Conservation (phyloP, 306 rosid genomes). For the Vigna unguiculata region DNA sequence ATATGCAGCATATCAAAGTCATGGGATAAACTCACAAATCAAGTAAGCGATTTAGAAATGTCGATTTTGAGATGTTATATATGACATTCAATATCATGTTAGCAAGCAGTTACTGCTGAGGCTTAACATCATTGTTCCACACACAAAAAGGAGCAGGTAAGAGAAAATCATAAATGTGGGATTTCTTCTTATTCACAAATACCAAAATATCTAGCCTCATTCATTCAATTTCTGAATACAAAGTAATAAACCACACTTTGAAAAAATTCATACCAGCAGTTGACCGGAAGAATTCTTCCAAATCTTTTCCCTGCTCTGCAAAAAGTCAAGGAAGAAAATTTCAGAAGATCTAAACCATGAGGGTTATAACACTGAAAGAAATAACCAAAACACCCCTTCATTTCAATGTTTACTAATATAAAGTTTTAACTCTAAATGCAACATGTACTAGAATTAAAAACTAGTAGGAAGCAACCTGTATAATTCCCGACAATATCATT, state of each 20-base stretch:
- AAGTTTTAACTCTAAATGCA: slow-evolving; percentile 7
- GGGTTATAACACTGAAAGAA: slow-evolving; percentile 16
- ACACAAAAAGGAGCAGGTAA: not conserved
- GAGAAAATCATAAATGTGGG: not conserved
- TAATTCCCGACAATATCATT: not conserved
- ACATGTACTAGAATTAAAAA: not conserved
- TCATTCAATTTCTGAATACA: slow-evolving; percentile 3
- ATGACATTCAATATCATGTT: slow-evolving; percentile 8
- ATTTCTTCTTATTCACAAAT: slow-evolving; percentile 5
- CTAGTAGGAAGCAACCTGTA: slow-evolving; percentile 5
- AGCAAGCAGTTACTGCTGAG: slow-evolving; percentile 3
- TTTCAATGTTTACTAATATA: slow-evolving; percentile 13
- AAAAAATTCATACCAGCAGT: slow-evolving; percentile 69
- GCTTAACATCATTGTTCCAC: not conserved
- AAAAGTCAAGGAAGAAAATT: slow-evolving; percentile 31
- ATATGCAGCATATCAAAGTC: not conserved
- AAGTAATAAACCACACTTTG: slow-evolving; percentile 15
- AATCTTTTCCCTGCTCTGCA: slow-evolving; percentile 80
- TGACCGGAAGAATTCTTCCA: slow-evolving; percentile 88
- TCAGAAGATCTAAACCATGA: slow-evolving; percentile 25
- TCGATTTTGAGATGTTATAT: not conserved
- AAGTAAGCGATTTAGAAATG: not conserved
- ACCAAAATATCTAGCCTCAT: not conserved
- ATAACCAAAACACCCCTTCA: slow-evolving; percentile 33
- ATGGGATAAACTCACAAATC: not conserved